Evolutionary conservation across 2,329 filamentous ascomycete genomes (phyloP).

Genomic region (Aspergillus phoenicis): DNA sequence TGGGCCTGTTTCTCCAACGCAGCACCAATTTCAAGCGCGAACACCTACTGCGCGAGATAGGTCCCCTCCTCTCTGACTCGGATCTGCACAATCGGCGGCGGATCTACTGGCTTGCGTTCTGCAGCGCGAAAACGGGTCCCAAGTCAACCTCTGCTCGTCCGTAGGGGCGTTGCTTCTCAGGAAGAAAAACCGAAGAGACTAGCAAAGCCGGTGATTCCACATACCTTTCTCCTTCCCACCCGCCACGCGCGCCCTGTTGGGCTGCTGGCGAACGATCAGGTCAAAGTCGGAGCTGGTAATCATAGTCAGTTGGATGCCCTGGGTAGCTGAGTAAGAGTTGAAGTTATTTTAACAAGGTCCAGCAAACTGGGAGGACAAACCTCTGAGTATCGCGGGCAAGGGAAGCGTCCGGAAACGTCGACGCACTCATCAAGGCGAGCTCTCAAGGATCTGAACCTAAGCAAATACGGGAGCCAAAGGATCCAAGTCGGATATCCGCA

Average conservation of each 20-base stretch:
- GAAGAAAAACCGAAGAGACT: background rate
- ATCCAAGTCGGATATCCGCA: constrained; percentile 27
- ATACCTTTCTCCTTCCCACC: constrained; percentile 75
- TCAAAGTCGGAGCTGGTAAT: constrained; percentile 57
- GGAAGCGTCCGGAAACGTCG: constrained; percentile 45
- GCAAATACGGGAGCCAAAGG: constrained; percentile 25
- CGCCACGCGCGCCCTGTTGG: constrained; percentile 67
- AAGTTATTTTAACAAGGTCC: constrained; percentile 21
- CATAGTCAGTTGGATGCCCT: constrained; percentile 44
- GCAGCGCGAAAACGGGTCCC: constrained; percentile 15
- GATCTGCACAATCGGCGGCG: constrained; percentile 78
- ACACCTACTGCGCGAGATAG: constrained; percentile 63
- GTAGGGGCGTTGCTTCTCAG: background rate
- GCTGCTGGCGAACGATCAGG: constrained; percentile 66
- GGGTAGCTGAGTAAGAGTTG: constrained; percentile 34
- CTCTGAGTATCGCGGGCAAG: constrained; percentile 46
- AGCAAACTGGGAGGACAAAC: constrained; percentile 32
- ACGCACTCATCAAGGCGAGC: constrained; percentile 46
- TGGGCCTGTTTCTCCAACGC: constrained; percentile 1
- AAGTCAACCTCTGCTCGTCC: constrained; percentile 18
- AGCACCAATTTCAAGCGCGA: background rate
- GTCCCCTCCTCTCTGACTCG: constrained; percentile 50
- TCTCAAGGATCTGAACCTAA: constrained; percentile 23
- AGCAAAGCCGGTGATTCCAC: constrained; percentile 13
- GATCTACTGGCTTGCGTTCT: constrained; percentile 86